Conservation (phyloP, 148 eudicot genomes). For the Rhododendron griersonianum region DNA sequence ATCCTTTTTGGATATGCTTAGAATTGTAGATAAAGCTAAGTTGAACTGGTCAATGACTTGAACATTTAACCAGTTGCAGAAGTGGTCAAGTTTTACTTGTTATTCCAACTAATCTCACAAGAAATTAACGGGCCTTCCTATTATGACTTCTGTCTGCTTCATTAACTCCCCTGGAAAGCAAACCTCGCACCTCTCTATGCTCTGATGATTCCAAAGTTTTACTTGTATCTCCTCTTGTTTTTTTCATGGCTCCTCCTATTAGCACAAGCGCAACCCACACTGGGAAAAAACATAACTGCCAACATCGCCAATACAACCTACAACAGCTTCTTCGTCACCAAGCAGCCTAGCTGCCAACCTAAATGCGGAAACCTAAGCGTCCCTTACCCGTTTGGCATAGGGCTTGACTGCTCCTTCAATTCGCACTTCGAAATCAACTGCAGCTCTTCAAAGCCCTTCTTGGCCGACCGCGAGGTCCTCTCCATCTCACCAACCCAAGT, state of each 20-base stretch:
- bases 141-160: too few species aligned
- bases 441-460: conserved; percentile 29
- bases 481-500: conserved; percentile 18
- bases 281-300: neutral
- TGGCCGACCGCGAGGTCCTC: conserved; percentile 7
- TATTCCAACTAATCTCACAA: too few species aligned
- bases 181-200: too few species aligned
- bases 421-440: conserved; percentile 8
- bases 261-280: neutral
- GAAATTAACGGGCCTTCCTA: too few species aligned
- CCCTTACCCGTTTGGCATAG: conserved; percentile 49
- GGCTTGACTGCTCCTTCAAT: conserved; percentile 23
- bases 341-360: conserved; percentile 16
- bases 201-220: too few species aligned
- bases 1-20: too few species aligned
- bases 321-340: neutral
- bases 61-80: too few species aligned
- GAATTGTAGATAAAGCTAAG: too few species aligned
- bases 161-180: too few species aligned
- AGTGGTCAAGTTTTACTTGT: too few species aligned
- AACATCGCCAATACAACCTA: neutral
- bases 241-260: neutral
- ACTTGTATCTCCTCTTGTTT: too few species aligned
- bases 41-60: too few species aligned
- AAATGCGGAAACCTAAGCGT: conserved; percentile 25